A percentile compares a stretch with the other conserved stretches of the same genome.
Conservation (phyloP, 495 filamentous ascomycete genomes). For the Aspergillus ostianus region DNA sequence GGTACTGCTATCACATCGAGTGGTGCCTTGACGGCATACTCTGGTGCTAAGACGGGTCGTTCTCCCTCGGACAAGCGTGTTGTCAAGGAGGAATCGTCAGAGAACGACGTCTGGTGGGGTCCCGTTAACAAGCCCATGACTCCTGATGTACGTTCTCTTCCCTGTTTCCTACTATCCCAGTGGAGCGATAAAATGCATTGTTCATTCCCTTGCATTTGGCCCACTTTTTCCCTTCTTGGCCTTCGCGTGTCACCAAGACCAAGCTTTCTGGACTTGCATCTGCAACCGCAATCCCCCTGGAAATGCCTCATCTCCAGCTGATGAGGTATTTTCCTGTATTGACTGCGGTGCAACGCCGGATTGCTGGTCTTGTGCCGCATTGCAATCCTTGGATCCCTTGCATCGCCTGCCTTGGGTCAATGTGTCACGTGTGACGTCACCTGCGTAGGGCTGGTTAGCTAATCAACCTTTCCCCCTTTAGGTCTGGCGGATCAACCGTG, state of each 20-base stretch:
- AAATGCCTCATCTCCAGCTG: constrained; percentile 19
- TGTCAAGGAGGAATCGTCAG: constrained; percentile 85
- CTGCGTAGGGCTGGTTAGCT: constrained; percentile 22
- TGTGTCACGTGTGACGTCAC: constrained; percentile 42
- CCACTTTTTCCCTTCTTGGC: constrained; percentile 19
- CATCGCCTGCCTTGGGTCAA: constrained; percentile 12
- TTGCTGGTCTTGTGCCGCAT: constrained; percentile 6
- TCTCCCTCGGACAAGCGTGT: constrained; percentile 97
- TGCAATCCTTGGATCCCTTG: not conserved
- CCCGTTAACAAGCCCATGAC: constrained; percentile 99
- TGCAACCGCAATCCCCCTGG: not conserved
- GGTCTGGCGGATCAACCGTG: constrained; percentile 99
- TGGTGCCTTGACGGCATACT: constrained; percentile 95
- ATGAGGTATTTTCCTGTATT: constrained; percentile 26
- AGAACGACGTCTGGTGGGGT: constrained; percentile 94
- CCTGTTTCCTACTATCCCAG: not conserved
- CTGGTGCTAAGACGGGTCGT: constrained; percentile 94
- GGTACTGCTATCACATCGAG: constrained; percentile 95
- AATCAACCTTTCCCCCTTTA: constrained; percentile 32
- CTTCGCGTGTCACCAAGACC: constrained; percentile 26
- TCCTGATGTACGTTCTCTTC: constrained; percentile 75
- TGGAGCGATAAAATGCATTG: constrained; percentile 7
- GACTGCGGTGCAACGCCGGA: constrained; percentile 12
- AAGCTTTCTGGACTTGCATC: constrained; percentile 33
- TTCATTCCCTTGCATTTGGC: constrained; percentile 22